Percentiles rank a stretch among this genome's conserved stretches.
These are phyloP conservation scores for Paramecium sexaurelia DNA, from an alignment of 73 alveolate species.

Conservation along the genomic window DNA sequence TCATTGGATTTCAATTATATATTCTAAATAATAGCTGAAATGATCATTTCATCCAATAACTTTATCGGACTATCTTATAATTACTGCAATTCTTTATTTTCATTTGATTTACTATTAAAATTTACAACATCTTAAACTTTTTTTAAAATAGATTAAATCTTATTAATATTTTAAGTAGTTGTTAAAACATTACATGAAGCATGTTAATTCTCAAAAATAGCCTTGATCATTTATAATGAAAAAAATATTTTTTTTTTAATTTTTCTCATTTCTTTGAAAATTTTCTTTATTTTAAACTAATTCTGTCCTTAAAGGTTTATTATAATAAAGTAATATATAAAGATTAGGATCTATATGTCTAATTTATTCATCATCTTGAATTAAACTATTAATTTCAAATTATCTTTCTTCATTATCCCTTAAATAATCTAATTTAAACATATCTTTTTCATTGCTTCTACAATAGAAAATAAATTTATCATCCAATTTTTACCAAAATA, in stretches of 20 bases:
- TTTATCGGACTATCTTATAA: slow-evolving; percentile 15
- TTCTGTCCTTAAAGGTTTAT: neutral
- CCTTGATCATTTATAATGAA: neutral
- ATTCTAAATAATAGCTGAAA: neutral
- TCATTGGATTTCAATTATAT: neutral
- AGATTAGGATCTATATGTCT: neutral
- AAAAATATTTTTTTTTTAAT: slow-evolving; percentile 8
- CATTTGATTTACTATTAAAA: neutral
- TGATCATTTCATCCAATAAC: slow-evolving; percentile 11
- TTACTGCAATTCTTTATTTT: neutral
- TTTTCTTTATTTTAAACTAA: neutral
- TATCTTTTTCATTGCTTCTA: neutral
- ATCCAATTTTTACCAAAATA: slow-evolving; percentile 43
- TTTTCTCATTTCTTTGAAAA: neutral
- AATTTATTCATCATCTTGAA: neutral
- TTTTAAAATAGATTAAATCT: neutral
- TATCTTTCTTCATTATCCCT: neutral
- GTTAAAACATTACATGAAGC: slow-evolving; percentile 15
- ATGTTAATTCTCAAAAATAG: neutral
- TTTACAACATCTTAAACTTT: neutral
- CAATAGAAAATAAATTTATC: slow-evolving; percentile 41
- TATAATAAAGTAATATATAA: neutral
- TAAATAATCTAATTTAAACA: neutral
- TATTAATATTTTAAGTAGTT: neutral
- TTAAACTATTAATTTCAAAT: neutral